phyloP scores from a whole-genome alignment of 2,329 filamentous ascomycete species.

The Pestalotiopsis sp. region DNA sequence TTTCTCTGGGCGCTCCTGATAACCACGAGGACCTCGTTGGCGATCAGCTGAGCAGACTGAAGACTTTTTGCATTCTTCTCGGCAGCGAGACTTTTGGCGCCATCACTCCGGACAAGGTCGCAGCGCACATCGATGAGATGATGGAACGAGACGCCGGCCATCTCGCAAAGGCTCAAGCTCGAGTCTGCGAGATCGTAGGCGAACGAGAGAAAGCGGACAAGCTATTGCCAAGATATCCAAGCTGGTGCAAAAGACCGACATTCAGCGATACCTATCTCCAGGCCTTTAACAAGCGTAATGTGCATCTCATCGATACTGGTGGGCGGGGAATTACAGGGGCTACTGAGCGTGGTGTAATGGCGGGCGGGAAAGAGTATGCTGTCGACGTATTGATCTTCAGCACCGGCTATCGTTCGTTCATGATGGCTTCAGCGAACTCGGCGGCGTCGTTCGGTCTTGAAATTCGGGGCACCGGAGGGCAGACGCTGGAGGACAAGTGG shows the following conservation, averaged over 20 bases:
- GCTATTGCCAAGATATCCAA: conserved; percentile 58
- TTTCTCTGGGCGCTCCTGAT: conserved; percentile 22
- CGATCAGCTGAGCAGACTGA: too few species aligned
- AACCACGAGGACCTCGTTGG: too few species aligned
- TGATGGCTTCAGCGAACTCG: too few species aligned
- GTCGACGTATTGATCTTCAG: conserved; percentile 38
- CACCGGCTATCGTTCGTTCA: conserved; percentile 39
- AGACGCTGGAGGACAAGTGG: too few species aligned
- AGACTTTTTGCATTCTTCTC: too few species aligned
- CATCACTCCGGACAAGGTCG: too few species aligned
- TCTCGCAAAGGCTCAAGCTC: conserved; percentile 16
- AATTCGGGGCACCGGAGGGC: too few species aligned
- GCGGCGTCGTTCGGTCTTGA: too few species aligned
- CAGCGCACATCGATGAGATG: too few species aligned
- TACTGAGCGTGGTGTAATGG: conserved; percentile 49
- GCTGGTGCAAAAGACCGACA: conserved; percentile 65
- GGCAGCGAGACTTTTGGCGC: too few species aligned
- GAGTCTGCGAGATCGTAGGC: not conserved
- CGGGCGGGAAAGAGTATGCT: conserved; percentile 47
- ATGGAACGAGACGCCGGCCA: too few species aligned
- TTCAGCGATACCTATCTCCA: conserved; percentile 64
- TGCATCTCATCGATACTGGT: conserved; percentile 63
- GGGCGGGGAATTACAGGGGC: conserved; percentile 51
- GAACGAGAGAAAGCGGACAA: not conserved
- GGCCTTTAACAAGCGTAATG: conserved; percentile 60